Evolutionary conservation across 805 yeast species (phyloP), one percentile per base, ranked within the genome.

Genomic region (Hanseniaspora clermontiae): DNA sequence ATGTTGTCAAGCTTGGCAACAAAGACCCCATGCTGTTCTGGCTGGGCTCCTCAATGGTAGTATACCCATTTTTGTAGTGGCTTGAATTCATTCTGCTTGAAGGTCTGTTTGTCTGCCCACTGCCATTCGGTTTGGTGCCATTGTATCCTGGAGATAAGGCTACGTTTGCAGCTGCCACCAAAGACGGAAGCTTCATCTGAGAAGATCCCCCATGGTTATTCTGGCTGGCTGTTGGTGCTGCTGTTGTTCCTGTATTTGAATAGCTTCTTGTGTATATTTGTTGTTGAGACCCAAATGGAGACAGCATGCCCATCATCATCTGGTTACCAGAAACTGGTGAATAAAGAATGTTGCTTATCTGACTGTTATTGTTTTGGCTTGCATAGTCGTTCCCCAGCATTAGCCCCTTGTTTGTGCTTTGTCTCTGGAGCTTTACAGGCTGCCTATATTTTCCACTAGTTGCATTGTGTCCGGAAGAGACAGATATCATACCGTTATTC

Each of bases 251-350:
- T 24, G 49, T 27, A 43, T 19, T 29, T 10, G 50, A 36, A 20
- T 37, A 20, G 14, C 49, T 32, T 27, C 31, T 15, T 12, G 42
- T 36, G 43, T 43, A 40, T 34, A 32, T 20, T 7, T 20, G 32
- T n/a, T 15, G 19, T 15, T 52, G 43, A 7, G 39, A 29, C 19
- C 38, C 38, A 45, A 46, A 37, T 6, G 50, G 49, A 11, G 50
- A 47, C 45, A 52, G 10, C 53, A 63, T 65, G 6, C 32, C 47
- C 42, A 53, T 47, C 45, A 46, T 39, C 49, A 46, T 20, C 3
- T 19, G 36, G 19, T 19, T 46, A 7, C 39, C 49, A 14, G 48
- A 45, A 10, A 32, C 49, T n/a, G 49, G 49, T 2, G 49, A 46
- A 24, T 46, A 32, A 20, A 46, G 27, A 12, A 46, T 12, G 36